Conservation (phyloP, 768 basidiomycete genomes). For the Tephrocybe rancida region DNA sequence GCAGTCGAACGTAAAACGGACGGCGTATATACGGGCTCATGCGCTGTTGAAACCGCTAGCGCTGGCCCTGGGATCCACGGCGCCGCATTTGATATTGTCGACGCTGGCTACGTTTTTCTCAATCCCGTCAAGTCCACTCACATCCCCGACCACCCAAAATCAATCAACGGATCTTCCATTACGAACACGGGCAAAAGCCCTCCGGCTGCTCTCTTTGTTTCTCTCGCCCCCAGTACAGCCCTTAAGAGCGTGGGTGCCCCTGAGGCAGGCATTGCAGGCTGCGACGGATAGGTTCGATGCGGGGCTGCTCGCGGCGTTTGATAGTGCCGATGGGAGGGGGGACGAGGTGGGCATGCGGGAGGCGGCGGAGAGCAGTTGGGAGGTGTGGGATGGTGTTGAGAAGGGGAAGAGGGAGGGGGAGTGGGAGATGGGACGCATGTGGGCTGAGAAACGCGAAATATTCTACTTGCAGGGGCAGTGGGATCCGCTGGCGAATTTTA, state of each 20-base stretch:
- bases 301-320: conserved; percentile 83
- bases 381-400: conserved; percentile 66
- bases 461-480: conserved; percentile 86
- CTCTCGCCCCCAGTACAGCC: conserved; percentile 75
- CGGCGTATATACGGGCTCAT: conserved; percentile 68
- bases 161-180: conserved; percentile 35
- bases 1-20: conserved; percentile 31
- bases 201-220: conserved; percentile 75
- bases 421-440: conserved; percentile 94
- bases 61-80: conserved; percentile 49
- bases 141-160: neutral
- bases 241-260: conserved; percentile 62
- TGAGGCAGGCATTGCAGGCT: conserved; percentile 67
- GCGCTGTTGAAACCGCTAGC: conserved; percentile 62
- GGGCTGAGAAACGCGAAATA: conserved; percentile 94
- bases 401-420: conserved; percentile 40
- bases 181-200: conserved; percentile 60
- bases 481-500: conserved; percentile 83
- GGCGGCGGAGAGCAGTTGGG: conserved; percentile 85
- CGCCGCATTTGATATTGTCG: conserved; percentile 70
- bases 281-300: conserved; percentile 91
- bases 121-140: neutral
- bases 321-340: conserved; percentile 72
- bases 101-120: conserved; percentile 49
- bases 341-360: conserved; percentile 82